phyloP scores from a whole-genome alignment of 768 basidiomycete species.

The Calocybe gangraenosa region DNA sequence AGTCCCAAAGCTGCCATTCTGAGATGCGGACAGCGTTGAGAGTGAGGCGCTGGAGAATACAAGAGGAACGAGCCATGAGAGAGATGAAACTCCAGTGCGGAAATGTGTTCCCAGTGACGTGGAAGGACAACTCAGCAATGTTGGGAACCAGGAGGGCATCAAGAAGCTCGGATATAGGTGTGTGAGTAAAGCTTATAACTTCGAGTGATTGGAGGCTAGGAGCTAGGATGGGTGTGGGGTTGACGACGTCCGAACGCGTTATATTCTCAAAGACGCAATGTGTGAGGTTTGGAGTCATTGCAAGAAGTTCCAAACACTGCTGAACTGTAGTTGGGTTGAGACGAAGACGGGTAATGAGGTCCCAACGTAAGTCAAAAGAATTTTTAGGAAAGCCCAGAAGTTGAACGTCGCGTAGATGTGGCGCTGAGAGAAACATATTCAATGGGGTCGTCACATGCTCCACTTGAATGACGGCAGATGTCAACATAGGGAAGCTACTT shows the following conservation, averaged over 20 bases:
- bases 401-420: conserved; percentile 12
- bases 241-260: conserved; percentile 15
- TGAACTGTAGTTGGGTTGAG: conserved; percentile 17
- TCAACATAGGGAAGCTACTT: conserved; percentile 12
- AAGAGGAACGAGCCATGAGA: conserved; percentile 14
- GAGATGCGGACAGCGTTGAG: conserved; percentile 15
- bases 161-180: conserved; percentile 18
- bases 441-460: conserved; percentile 7
- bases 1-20: conserved; percentile 16
- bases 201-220: conserved; percentile 13
- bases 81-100: conserved; percentile 19
- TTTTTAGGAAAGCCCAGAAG: conserved; percentile 13
- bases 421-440: conserved; percentile 11
- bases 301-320: conserved; percentile 15
- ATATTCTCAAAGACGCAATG: conserved; percentile 18
- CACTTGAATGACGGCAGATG: conserved; percentile 6
- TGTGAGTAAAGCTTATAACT: conserved; percentile 15
- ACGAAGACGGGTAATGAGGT: conserved; percentile 14
- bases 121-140: conserved; percentile 11
- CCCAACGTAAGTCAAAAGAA: conserved; percentile 10
- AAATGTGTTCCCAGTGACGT: conserved; percentile 17
- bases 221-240: conserved; percentile 13
- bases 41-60: conserved; percentile 10
- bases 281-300: conserved; percentile 10
- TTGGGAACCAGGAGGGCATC: conserved; percentile 14